Conservation (phyloP, 257 asterid genomes). For the Vinca minor region DNA sequence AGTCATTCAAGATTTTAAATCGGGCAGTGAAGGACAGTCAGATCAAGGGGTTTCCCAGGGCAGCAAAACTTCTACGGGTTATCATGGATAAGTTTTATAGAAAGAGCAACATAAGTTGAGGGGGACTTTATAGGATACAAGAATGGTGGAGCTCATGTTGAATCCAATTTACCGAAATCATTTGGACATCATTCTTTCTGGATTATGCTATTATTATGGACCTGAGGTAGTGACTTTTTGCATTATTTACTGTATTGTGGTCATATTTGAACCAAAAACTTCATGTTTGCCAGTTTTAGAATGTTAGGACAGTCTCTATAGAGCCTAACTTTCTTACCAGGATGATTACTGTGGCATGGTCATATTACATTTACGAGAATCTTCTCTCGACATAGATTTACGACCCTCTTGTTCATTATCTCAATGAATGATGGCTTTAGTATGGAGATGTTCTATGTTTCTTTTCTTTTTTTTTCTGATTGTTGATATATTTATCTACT, state of each 20-base stretch:
- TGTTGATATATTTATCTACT: too few species aligned
- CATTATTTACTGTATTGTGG: background rate
- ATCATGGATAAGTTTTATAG: slow-evolving; percentile 18
- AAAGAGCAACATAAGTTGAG: background rate
- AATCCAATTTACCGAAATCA: background rate
- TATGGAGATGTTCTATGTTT: background rate
- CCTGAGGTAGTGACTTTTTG: background rate
- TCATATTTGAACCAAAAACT: background rate
- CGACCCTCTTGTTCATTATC: background rate
- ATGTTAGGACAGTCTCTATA: background rate
- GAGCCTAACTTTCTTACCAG: background rate
- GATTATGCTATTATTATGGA: background rate
- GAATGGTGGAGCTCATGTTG: background rate
- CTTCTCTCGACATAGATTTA: background rate
- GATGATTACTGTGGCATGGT: background rate
- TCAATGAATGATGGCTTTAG: background rate
- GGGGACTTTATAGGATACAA: background rate
- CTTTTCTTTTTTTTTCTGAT: background rate
- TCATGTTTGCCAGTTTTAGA: too few species aligned
- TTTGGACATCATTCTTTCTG: background rate
- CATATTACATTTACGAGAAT: background rate
- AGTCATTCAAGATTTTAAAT: slow-evolving; percentile 24
- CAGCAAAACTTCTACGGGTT: slow-evolving; percentile 20
- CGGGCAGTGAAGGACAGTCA: slow-evolving; percentile 30
- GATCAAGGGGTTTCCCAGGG: slow-evolving; percentile 32